Base-by-base conservation (phyloP, 148 eudicot species). In the Limonium bicolor region DNA sequence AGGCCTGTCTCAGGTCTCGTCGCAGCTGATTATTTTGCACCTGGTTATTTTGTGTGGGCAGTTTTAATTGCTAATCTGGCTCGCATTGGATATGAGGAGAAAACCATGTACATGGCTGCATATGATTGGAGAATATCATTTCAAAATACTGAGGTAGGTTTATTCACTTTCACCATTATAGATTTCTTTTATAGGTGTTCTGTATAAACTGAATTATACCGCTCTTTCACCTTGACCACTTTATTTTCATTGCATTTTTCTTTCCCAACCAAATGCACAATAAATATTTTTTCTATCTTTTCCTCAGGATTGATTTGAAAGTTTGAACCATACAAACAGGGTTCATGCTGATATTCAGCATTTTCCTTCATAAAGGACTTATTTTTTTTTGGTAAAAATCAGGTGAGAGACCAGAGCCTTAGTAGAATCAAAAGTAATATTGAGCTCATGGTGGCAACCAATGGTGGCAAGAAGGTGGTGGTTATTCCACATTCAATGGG, bases 401-500 rank as follows among this genome's bases (percentile, higher is more conserved):
- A 90, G 97, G 93, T 84, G 41, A 74, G 97, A 36, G 97, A 90
- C 68, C 93, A 72, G 34, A 63, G 95, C 22, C 49, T 90, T 20
- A 84, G 97, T 55, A 64, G 87, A 45, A 77, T 84, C 54, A 90
- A 90, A 59, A 80, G 95, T 55, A 78, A 69, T 46, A 80, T 90
- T 24, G 97, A 90, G 67, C 71, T 84, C 49, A 72, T 90, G 95
- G 97, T 90, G 48, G 69, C 87, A 47, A 80, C 88, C 34, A 90
- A 73, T 52, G 82, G 92, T 31, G 97, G 95, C 23, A 72, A 84
- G 26, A 90, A 80, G 73, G 97, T 93, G 5, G 85, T 90, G 34
- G 67, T 84, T 27, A 77, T 90, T 58, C 97, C 97, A 19, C 97
- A 90, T 59, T 90, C 97, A 1, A 90, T 90, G 97, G 97, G 97